These are phyloP conservation scores for Neurospora sp. DNA, from an alignment of 495 filamentous ascomycete species.

Conservation along the genomic window DNA sequence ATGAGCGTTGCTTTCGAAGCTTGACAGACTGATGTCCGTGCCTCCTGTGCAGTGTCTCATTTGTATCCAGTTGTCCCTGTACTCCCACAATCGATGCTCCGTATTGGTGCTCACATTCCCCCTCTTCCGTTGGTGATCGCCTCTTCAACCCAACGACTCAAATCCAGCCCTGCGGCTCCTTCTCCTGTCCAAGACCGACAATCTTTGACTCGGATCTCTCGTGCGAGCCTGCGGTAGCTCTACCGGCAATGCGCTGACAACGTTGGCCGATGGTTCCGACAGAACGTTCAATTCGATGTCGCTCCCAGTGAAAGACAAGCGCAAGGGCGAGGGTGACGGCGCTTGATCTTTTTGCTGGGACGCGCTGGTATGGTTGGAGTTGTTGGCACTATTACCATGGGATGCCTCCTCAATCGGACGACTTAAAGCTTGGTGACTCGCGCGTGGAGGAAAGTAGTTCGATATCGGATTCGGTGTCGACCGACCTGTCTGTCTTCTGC, in stretches of 20 bases:
- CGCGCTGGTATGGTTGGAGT: neutral
- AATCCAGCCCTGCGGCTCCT: neutral
- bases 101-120: too few relatives aligned
- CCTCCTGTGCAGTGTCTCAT: too few relatives aligned
- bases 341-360: too few relatives aligned
- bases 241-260: neutral
- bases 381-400: neutral
- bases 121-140: neutral
- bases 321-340: neutral
- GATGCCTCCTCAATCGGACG: neutral
- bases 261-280: neutral
- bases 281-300: neutral
- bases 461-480: neutral
- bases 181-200: neutral
- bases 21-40: too few relatives aligned
- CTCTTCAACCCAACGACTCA: neutral
- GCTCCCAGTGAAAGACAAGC: neutral
- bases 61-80: neutral
- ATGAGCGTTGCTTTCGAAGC: too few relatives aligned
- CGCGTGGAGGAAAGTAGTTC: neutral
- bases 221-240: neutral
- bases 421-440: neutral
- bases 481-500: neutral
- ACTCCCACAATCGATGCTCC: neutral
- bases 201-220: neutral